These are phyloP conservation scores for Diversispora epigaea DNA, from an alignment of 192 early-diverging fungal species.

Conservation along the genomic window DNA sequence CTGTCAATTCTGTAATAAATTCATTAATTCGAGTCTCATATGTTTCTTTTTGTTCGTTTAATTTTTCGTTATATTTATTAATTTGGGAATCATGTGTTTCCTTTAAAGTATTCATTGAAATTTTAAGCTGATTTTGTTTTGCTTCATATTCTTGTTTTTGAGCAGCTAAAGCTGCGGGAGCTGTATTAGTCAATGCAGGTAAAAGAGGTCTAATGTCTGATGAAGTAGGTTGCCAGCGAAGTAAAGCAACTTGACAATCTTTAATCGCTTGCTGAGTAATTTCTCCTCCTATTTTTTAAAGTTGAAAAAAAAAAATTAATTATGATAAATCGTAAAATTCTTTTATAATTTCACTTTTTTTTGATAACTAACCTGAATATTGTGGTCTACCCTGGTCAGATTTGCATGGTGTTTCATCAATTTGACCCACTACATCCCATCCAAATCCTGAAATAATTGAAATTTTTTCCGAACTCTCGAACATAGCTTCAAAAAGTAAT, in stretches of 20 bases:
- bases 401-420: slow-evolving; percentile 9
- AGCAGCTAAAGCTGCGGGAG: slow-evolving; percentile 20
- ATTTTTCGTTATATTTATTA: background rate
- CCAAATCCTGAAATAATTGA: slow-evolving; percentile 45
- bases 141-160: slow-evolving; percentile 34
- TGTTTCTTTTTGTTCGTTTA: slow-evolving; percentile 10
- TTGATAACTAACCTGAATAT: background rate
- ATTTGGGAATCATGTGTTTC: slow-evolving; percentile 12
- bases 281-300: background rate
- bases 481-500: slow-evolving; percentile 40
- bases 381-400: background rate
- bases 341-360: too few relatives aligned
- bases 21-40: slow-evolving; percentile 13
- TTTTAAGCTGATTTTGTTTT: slow-evolving; percentile 8
- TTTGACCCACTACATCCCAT: slow-evolving; percentile 19
- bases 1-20: background rate
- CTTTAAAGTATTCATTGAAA: slow-evolving; percentile 1
- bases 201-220: slow-evolving; percentile 13
- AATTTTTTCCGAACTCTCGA: slow-evolving; percentile 44
- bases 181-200: slow-evolving; percentile 29
- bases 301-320: background rate
- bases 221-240: slow-evolving; percentile 26
- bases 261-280: slow-evolving; percentile 12
- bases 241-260: slow-evolving; percentile 30
- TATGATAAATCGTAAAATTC: background rate